Evolutionary conservation across 768 basidiomycete species (phyloP).

Genomic region (Leccinellum rugosiceps): DNA sequence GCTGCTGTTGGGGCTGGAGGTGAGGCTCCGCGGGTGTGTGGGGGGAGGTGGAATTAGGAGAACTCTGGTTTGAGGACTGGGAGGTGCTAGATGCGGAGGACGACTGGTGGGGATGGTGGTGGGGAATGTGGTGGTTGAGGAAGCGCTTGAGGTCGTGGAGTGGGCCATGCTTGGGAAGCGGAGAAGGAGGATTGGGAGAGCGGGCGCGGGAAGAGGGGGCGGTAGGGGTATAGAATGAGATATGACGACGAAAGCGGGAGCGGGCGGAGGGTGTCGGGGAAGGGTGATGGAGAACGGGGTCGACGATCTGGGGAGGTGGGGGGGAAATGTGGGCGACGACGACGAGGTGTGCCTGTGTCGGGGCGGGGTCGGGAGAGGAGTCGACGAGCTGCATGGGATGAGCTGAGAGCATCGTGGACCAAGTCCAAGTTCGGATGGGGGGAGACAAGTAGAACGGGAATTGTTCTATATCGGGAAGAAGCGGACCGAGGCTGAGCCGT

Average conservation of each 20-base stretch:
- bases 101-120: constrained; percentile 35
- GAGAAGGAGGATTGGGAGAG: neutral
- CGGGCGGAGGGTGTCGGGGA: constrained; percentile 14
- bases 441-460: neutral
- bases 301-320: neutral
- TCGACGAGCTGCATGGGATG: constrained; percentile 35
- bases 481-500: constrained; percentile 13
- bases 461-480: constrained; percentile 13
- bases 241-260: constrained; percentile 27
- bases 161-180: constrained; percentile 52
- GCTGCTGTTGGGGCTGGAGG: constrained; percentile 35
- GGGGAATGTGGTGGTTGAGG: constrained; percentile 86
- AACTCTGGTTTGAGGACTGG: constrained; percentile 27
- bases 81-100: constrained; percentile 18
- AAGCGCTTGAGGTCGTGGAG: constrained; percentile 94
- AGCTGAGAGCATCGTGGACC: constrained; percentile 35
- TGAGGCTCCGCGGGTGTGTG: constrained; percentile 32
- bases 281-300: neutral
- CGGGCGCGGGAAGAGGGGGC: constrained; percentile 6
- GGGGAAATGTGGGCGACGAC: neutral
- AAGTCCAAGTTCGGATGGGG: neutral
- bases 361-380: neutral
- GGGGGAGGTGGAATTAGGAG: constrained; percentile 22
- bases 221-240: constrained; percentile 26
- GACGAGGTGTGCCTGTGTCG: neutral